Conservation (phyloP, 2,329 filamentous ascomycete genomes). For the Aureobasidium subglaciale region DNA sequence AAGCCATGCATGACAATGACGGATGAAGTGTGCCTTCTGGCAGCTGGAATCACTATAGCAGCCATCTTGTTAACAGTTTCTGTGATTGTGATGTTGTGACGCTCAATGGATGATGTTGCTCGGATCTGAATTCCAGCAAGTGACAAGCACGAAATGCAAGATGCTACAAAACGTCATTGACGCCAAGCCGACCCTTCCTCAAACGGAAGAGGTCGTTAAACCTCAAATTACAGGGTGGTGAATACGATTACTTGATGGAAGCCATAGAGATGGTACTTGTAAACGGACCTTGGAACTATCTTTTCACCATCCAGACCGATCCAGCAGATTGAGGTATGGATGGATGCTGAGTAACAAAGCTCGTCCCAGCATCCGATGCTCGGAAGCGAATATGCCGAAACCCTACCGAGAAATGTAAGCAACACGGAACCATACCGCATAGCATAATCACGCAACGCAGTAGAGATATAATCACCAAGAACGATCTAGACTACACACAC, state of each 20-base stretch:
- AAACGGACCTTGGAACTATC: too few relatives aligned
- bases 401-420: background rate
- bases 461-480: background rate
- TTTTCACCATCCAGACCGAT: too few relatives aligned
- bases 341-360: too few relatives aligned
- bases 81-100: background rate
- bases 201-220: too few relatives aligned
- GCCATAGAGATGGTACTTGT: too few relatives aligned
- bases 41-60: slow-evolving; percentile 66
- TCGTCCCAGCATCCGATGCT: background rate
- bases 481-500: background rate
- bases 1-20: slow-evolving; percentile 92
- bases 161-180: background rate
- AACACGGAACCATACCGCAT: slow-evolving; percentile 9
- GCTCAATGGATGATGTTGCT: background rate
- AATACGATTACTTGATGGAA: too few relatives aligned
- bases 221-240: too few relatives aligned
- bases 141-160: background rate
- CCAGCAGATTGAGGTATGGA: too few relatives aligned
- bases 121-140: background rate
- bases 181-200: too few relatives aligned
- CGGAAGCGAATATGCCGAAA: background rate
- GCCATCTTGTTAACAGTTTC: slow-evolving; percentile 25
- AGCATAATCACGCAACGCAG: background rate
- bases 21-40: slow-evolving; percentile 81